Conservation (phyloP, 192 early-diverging fungal genomes). For the Gamsiella multidivaricata region DNA sequence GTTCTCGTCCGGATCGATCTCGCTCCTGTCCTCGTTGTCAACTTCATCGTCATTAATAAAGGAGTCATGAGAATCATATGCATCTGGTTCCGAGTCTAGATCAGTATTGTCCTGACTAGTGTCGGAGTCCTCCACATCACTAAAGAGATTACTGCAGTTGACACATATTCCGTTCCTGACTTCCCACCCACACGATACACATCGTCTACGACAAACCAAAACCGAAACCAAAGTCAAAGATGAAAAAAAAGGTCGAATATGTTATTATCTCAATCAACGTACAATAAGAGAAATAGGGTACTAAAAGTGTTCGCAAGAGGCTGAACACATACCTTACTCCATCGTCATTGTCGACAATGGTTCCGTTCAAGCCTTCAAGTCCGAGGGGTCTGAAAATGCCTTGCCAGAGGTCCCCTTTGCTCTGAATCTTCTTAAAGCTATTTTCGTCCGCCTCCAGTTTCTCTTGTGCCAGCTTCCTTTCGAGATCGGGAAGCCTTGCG, state of each 20-base stretch:
- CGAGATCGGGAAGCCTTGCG: slow-evolving; percentile 25
- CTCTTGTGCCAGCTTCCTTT: slow-evolving; percentile 4
- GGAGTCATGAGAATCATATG: slow-evolving; percentile 45
- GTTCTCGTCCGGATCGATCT: slow-evolving; percentile 1
- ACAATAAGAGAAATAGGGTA: no score
- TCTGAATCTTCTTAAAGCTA: slow-evolving; percentile 14
- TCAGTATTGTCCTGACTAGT: slow-evolving; percentile 31
- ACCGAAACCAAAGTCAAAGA: no score
- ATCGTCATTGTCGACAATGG: slow-evolving; percentile 42
- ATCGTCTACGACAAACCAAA: slow-evolving; percentile 37
- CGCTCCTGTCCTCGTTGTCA: not conserved
- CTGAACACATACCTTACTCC: slow-evolving; percentile 58
- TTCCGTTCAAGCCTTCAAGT: slow-evolving; percentile 16
- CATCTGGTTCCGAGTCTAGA: slow-evolving; percentile 28
- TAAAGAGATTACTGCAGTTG: slow-evolving; percentile 35
- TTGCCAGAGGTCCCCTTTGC: slow-evolving; percentile 28
- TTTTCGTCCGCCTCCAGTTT: slow-evolving; percentile 30
- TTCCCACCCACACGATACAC: slow-evolving; percentile 46
- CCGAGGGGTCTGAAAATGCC: slow-evolving; percentile 20
- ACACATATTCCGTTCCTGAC: slow-evolving; percentile 27
- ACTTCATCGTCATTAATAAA: slow-evolving; percentile 32
- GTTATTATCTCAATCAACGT: no score
- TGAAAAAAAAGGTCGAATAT: not conserved
- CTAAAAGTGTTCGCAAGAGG: no score
- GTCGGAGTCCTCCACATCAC: slow-evolving; percentile 37